Conservation (phyloP, 257 asterid species). For the Cruciata laevipes region DNA sequence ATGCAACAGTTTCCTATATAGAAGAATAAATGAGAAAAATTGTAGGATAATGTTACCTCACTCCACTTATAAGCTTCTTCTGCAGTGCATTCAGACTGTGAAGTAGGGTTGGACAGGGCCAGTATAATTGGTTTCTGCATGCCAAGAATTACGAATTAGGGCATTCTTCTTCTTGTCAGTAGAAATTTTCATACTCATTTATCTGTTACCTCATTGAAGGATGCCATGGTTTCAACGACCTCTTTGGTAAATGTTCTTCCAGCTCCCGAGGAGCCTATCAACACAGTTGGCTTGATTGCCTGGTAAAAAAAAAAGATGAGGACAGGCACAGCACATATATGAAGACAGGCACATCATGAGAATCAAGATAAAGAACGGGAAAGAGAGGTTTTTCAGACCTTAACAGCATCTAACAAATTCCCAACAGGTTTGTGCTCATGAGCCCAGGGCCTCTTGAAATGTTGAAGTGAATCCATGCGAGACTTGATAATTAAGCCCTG, state of each 20-base stretch:
- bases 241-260: constrained; percentile 86
- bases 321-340: no score
- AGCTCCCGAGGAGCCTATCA: constrained; percentile 94
- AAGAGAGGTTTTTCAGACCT: constrained; percentile 33
- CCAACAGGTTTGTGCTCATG: constrained; percentile 68
- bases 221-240: constrained; percentile 68
- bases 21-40: background rate
- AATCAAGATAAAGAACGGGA: background rate
- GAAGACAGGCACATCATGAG: background rate
- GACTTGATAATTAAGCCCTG: constrained; percentile 77
- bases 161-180: background rate
- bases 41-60: constrained; percentile 35
- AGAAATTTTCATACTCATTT: background rate
- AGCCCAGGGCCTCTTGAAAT: constrained; percentile 87
- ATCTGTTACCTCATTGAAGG: constrained; percentile 52
- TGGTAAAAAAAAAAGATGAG: constrained; percentile 23
- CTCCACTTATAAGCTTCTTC: constrained; percentile 90
- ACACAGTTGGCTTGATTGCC: constrained; percentile 79
- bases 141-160: constrained; percentile 5
- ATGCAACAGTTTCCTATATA: background rate
- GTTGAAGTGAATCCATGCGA: constrained; percentile 70
- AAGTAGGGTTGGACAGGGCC: constrained; percentile 90
- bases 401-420: constrained; percentile 66
- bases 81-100: constrained; percentile 93
- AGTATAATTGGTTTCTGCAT: constrained; percentile 79